Evolutionary conservation across 2,329 filamentous ascomycete species (phyloP).

Genomic region (Coleophoma crateriformis): DNA sequence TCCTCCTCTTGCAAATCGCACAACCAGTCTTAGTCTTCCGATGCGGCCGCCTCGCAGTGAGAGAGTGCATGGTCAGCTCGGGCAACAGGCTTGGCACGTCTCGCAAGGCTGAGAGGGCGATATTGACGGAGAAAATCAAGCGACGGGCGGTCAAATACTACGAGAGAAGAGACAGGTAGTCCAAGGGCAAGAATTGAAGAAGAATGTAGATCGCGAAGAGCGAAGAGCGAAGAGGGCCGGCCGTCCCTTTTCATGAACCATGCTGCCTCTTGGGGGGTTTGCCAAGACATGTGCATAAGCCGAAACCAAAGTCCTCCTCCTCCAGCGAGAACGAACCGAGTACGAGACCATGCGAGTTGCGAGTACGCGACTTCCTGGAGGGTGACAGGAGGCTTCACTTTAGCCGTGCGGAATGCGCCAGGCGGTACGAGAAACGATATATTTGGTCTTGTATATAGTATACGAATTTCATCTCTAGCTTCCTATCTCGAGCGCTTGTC

Average conservation of each 20-base stretch:
- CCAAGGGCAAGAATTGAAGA: neutral
- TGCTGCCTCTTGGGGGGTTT: neutral
- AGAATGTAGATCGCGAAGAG: neutral
- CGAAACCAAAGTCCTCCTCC: too few species aligned
- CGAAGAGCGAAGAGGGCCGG: neutral
- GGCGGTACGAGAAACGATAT: too few species aligned
- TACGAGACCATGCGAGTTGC: neutral
- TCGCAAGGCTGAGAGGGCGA: neutral
- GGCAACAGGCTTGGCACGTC: too few species aligned
- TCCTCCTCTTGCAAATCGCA: neutral
- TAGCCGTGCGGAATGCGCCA: too few species aligned
- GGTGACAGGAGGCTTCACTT: too few species aligned
- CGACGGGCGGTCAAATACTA: neutral
- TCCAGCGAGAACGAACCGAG: neutral
- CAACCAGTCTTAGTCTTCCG: slow-evolving; percentile 1
- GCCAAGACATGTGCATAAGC: too few species aligned
- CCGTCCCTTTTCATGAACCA: neutral
- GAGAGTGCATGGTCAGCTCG: neutral
- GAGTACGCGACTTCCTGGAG: neutral
- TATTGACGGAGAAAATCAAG: neutral
- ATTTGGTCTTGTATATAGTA: too few species aligned
- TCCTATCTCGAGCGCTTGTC: too few species aligned
- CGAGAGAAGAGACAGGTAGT: neutral
- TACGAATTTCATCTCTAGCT: too few species aligned
- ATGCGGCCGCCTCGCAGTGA: neutral